Evolutionary conservation across 2,329 filamentous ascomycete species (phyloP).

Genomic region (Paecilomyces sp.): DNA sequence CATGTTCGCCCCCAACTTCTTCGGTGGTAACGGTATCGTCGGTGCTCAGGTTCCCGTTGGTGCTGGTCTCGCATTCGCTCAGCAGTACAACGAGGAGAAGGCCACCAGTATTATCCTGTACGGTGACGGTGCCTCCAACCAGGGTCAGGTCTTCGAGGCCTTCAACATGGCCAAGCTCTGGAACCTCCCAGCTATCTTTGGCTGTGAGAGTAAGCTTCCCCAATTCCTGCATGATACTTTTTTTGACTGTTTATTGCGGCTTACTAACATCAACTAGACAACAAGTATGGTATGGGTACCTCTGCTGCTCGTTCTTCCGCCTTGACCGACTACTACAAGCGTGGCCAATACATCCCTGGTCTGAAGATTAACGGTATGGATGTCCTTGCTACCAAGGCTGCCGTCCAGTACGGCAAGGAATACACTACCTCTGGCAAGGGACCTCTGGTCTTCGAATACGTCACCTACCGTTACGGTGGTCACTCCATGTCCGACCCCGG

Average conservation of each 20-base stretch:
- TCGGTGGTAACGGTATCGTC: conserved; percentile 97
- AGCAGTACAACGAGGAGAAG: conserved; percentile 85
- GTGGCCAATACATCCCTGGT: conserved; percentile 98
- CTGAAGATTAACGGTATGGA: conserved; percentile 99
- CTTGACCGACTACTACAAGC: conserved; percentile 99
- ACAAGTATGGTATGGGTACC: conserved; percentile 99
- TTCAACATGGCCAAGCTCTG: conserved; percentile 99
- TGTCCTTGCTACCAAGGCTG: conserved; percentile 93
- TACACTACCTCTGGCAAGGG: conserved; percentile 78
- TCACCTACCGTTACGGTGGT: conserved; percentile 98
- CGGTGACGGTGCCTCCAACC: conserved; percentile 97
- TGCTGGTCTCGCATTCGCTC: conserved; percentile 91
- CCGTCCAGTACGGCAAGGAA: conserved; percentile 88
- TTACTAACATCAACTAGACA: conserved; percentile 55
- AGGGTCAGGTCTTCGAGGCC: conserved; percentile 98
- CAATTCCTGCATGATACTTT: neutral
- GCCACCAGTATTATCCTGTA: conserved; percentile 86
- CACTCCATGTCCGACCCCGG: conserved; percentile 99
- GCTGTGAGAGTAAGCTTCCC: conserved; percentile 80
- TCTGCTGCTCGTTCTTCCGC: conserved; percentile 89
- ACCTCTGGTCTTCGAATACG: conserved; percentile 94
- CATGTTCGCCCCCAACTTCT: conserved; percentile 98
- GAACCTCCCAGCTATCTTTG: conserved; percentile 92
- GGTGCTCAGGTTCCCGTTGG: conserved; percentile 97
- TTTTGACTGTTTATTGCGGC: conserved; percentile 13